These are phyloP conservation scores for Musa beccarii DNA, from an alignment of 176 grass and related monocot species.

Conservation along the genomic window DNA sequence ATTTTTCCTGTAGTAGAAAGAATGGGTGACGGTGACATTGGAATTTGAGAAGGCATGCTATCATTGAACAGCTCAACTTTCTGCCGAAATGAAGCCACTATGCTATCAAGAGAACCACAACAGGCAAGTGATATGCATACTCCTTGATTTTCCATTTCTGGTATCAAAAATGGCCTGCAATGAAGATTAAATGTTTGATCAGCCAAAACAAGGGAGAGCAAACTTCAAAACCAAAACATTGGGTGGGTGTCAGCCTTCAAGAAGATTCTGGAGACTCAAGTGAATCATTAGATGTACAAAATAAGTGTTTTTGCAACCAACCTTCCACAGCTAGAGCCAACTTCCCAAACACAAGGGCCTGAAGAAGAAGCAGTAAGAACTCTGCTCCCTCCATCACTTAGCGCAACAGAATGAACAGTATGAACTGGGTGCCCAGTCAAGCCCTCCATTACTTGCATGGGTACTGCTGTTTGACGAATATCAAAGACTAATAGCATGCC, in stretches of 20 bases:
- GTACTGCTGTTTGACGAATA: conserved; percentile 64
- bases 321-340: conserved; percentile 35
- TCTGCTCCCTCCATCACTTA: conserved; percentile 36
- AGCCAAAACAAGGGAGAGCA: background rate
- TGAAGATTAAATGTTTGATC: background rate
- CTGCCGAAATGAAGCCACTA: conserved; percentile 64
- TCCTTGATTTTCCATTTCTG: conserved; percentile 38
- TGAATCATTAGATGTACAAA: background rate
- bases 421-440: conserved; percentile 59
- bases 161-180: conserved; percentile 49
- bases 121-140: conserved; percentile 77
- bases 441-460: conserved; percentile 44
- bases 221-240: background rate
- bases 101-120: conserved; percentile 27
- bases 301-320: background rate
- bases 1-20: conserved; percentile 42
- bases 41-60: conserved; percentile 30
- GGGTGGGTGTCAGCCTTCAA: background rate
- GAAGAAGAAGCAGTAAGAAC: conserved; percentile 66
- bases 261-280: background rate
- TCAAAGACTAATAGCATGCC: conserved; percentile 91
- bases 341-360: conserved; percentile 71
- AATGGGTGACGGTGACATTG: conserved; percentile 21
- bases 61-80: conserved; percentile 50
- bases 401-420: conserved; percentile 45